phyloP scores from a whole-genome alignment of 495 filamentous ascomycete species.

The Talaromyces stipitatus region DNA sequence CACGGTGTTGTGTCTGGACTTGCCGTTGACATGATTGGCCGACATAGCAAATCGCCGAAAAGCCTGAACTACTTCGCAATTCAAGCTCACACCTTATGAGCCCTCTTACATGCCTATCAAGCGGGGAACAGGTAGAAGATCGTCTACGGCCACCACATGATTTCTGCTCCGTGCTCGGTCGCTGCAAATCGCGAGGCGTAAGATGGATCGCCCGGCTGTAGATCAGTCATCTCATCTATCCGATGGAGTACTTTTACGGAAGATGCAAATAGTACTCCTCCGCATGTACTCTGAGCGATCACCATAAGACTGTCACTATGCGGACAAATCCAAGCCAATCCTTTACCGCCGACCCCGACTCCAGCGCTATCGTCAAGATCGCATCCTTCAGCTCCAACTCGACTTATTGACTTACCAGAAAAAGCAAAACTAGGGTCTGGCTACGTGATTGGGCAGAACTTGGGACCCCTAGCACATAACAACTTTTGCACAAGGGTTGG shows the following conservation, averaged over 20 bases:
- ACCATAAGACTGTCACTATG: background rate
- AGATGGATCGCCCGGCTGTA: background rate
- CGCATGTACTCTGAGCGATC: background rate
- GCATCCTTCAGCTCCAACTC: background rate
- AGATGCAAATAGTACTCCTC: too few species aligned
- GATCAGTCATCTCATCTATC: background rate
- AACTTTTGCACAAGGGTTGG: background rate
- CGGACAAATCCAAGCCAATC: background rate
- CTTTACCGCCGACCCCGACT: background rate
- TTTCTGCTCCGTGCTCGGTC: background rate
- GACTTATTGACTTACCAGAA: background rate
- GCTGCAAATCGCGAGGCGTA: background rate
- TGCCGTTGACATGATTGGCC: background rate
- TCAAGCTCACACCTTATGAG: too few species aligned
- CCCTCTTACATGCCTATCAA: too few species aligned
- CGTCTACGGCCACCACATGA: too few species aligned
- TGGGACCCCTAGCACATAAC: background rate
- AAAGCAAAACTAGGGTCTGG: background rate
- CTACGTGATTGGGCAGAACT: background rate
- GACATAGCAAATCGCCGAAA: too few species aligned
- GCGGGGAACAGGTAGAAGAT: background rate
- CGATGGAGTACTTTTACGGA: background rate
- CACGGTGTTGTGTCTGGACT: background rate
- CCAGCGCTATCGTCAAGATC: background rate
- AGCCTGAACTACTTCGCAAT: too few species aligned